phyloP scores from a whole-genome alignment of 208 protist species.

The Leishmania lainsoni region DNA sequence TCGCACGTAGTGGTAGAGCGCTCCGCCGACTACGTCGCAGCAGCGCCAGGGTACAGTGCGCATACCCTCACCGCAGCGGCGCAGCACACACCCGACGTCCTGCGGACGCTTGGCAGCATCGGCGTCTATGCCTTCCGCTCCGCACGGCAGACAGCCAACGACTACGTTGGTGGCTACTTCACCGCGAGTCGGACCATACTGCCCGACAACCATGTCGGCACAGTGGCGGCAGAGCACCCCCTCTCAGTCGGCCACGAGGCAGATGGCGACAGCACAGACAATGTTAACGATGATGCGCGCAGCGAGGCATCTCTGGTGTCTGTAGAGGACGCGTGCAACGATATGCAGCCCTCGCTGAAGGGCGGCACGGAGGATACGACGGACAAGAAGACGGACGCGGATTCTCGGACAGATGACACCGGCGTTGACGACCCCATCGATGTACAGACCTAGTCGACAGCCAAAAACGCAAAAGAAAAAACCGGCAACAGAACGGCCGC shows the following conservation, averaged over 20 bases:
- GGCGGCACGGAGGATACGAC: neutral
- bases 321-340: constrained; percentile 24
- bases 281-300: constrained; percentile 13
- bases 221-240: neutral
- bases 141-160: constrained; percentile 29
- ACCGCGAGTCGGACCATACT: constrained; percentile 22
- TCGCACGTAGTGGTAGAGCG: constrained; percentile 52
- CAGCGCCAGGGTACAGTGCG: constrained; percentile 30
- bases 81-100: constrained; percentile 36
- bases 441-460: neutral
- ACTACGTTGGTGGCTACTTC: constrained; percentile 36
- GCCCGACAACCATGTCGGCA: constrained; percentile 17
- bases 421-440: neutral
- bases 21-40: constrained; percentile 38
- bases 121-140: constrained; percentile 35
- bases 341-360: constrained; percentile 12
- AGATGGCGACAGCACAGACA: neutral
- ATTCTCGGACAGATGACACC: neutral
- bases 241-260: constrained; percentile 1
- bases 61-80: constrained; percentile 30
- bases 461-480: neutral
- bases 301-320: constrained; percentile 30
- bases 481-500: neutral
- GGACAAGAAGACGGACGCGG: neutral
- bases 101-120: constrained; percentile 35